Evolutionary conservation across 495 filamentous ascomycete genomes (phyloP).

Genomic region (Xylaria scruposa): DNA sequence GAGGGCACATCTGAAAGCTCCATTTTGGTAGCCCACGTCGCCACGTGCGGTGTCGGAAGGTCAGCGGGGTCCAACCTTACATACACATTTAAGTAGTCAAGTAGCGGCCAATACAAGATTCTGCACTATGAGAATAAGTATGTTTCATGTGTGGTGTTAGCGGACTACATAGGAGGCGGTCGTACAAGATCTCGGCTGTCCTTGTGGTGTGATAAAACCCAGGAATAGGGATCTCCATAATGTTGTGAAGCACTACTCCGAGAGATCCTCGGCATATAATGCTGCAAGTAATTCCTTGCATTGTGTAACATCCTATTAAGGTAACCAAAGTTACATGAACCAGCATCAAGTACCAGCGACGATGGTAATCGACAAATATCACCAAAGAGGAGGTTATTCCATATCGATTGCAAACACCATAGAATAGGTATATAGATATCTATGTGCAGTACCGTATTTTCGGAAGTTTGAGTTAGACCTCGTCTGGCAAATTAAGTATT

Average conservation of each 20-base stretch:
- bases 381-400: neutral
- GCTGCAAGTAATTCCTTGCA: conserved; percentile 13
- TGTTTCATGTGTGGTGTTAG: conserved; percentile 3
- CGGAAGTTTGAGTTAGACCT: neutral
- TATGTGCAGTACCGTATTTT: neutral
- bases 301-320: conserved; percentile 4
- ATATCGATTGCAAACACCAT: too few relatives aligned
- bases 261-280: neutral
- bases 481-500: neutral
- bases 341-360: neutral
- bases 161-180: neutral
- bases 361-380: neutral
- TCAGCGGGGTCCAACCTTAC: neutral
- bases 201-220: neutral
- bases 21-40: conserved; percentile 7
- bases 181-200: neutral
- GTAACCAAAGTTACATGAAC: neutral
- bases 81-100: neutral
- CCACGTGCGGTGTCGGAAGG: conserved; percentile 16
- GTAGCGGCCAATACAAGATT: neutral
- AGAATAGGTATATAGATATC: neutral
- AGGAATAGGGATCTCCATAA: neutral
- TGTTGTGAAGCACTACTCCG: neutral
- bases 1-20: conserved; percentile 11
- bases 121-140: neutral